These are phyloP conservation scores for Ophiostoma angusticollis DNA, from an alignment of 2,329 filamentous ascomycete species.

Conservation along the genomic window DNA sequence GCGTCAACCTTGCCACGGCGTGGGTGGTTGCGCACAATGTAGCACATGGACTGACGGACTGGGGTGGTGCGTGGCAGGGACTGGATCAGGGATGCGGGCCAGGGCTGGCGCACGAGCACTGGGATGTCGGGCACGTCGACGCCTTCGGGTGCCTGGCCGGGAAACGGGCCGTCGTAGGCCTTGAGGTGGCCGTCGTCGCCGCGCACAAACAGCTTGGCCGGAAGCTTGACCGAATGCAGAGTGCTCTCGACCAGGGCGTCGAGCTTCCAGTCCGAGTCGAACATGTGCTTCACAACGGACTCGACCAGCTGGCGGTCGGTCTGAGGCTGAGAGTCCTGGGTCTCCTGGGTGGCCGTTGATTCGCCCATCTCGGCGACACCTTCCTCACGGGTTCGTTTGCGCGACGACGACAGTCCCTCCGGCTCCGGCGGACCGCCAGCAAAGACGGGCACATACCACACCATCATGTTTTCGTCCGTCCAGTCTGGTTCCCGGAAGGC, in stretches of 20 bases:
- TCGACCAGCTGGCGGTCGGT: conserved; percentile 39
- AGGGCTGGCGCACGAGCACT: conserved; percentile 63
- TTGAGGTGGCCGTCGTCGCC: conserved; percentile 52
- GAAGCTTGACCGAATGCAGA: conserved; percentile 52
- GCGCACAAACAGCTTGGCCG: conserved; percentile 57
- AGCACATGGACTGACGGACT: conserved; percentile 60
- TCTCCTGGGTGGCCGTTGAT: neutral
- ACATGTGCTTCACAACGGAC: conserved; percentile 61
- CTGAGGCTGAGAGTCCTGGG: neutral
- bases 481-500: conserved; percentile 50
- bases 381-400: conserved; percentile 21
- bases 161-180: conserved; percentile 55
- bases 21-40: conserved; percentile 67
- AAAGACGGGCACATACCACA: conserved; percentile 64
- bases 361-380: conserved; percentile 13
- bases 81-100: conserved; percentile 57
- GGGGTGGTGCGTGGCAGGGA: conserved; percentile 56
- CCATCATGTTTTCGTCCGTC: conserved; percentile 61
- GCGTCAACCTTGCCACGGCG: conserved; percentile 71
- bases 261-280: conserved; percentile 60
- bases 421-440: conserved; percentile 12
- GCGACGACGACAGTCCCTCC: conserved; percentile 11
- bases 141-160: conserved; percentile 28
- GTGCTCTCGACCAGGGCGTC: conserved; percentile 56
- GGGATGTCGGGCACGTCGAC: conserved; percentile 46